Conservation (phyloP, 1,139 yeast species). For the Debaryomycetaceae sp. region DNA sequence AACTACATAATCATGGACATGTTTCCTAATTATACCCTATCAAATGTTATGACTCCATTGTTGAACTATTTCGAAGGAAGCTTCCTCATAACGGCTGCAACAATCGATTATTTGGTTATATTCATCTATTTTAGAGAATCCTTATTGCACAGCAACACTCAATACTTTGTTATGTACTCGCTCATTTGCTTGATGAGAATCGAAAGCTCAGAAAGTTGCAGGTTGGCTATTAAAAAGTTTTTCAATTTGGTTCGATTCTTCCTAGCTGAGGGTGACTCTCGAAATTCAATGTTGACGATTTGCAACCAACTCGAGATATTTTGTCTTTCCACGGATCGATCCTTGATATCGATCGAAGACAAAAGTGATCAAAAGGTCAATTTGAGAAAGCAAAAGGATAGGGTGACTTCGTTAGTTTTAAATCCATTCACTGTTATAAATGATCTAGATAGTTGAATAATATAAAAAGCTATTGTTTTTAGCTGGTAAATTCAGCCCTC, state of each 20-base stretch:
- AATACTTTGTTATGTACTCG: constrained; percentile 30
- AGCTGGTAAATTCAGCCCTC: constrained; percentile 36
- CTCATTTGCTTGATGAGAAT: constrained; percentile 38
- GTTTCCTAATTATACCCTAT: constrained; percentile 27
- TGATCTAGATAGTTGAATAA: constrained; percentile 10
- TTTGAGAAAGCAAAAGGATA: constrained; percentile 6
- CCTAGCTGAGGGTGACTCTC: background rate
- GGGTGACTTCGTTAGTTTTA: constrained; percentile 27
- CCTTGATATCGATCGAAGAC: background rate
- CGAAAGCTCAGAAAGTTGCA: constrained; percentile 41
- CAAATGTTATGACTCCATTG: constrained; percentile 31
- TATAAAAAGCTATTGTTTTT: background rate
- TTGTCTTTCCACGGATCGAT: background rate
- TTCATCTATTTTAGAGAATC: constrained; percentile 28
- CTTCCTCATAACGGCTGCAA: constrained; percentile 34
- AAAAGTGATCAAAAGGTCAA: background rate
- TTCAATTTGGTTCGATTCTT: background rate
- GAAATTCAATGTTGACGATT: background rate
- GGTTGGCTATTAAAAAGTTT: constrained; percentile 9
- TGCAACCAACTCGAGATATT: background rate
- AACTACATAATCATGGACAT: constrained; percentile 33
- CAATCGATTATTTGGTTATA: constrained; percentile 33
- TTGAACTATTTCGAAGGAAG: constrained; percentile 32
- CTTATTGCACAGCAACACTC: constrained; percentile 14
- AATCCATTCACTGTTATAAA: constrained; percentile 27